phyloP scores from a whole-genome alignment of 2,329 filamentous ascomycete genomes.

The Grosmannia huntii region DNA sequence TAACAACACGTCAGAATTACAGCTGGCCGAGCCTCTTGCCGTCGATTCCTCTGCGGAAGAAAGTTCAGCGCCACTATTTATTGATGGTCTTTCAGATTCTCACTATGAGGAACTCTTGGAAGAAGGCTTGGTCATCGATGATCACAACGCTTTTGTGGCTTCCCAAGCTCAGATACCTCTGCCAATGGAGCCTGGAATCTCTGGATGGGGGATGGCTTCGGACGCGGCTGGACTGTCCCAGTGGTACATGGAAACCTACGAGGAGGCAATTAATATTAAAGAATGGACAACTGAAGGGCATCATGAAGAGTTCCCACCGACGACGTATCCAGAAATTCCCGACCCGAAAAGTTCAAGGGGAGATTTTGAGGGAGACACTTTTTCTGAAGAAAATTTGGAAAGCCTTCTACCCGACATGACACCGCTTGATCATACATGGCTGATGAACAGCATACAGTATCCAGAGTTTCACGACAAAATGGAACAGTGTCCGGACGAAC shows the following conservation, averaged over 20 bases:
- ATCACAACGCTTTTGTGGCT: background rate
- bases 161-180: constrained; percentile 5
- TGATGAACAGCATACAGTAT: background rate
- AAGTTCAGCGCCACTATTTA: background rate
- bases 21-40: background rate
- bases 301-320: background rate
- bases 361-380: background rate
- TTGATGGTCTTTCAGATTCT: background rate
- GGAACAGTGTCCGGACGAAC: background rate
- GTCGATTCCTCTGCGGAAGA: background rate
- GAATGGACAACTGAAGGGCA: background rate
- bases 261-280: background rate
- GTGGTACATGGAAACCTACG: background rate
- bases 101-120: background rate
- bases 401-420: background rate
- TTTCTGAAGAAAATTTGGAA: background rate
- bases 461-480: background rate
- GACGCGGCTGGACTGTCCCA: background rate
- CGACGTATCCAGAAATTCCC: background rate
- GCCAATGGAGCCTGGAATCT: background rate
- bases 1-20: background rate
- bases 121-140: background rate
- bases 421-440: background rate
- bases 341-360: background rate
- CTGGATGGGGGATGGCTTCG: background rate